Base-by-base conservation (phyloP, 257 asterid species). In the Petrea volubilis region DNA sequence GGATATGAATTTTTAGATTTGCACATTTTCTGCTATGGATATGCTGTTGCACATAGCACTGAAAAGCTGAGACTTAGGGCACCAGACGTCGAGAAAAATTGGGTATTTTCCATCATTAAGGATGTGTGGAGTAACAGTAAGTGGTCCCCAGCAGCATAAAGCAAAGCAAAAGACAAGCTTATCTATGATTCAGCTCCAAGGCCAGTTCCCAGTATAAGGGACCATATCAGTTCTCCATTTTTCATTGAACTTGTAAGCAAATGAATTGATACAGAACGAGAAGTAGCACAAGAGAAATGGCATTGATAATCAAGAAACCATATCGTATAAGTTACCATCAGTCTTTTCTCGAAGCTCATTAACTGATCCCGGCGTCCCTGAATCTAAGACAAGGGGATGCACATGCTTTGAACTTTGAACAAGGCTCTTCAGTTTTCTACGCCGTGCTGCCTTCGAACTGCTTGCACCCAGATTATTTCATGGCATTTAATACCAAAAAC, bases 371-470 rank as follows among this genome's bases (percentile, higher is more conserved):
- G 89, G 97, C 33, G 81, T 61, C 47, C 82, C 96, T 43, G 96
- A 78, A 71, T 83, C 89, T 50, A 84, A 69, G 76, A 78, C 81
- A 62, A 92, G 88, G 56, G 96, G 96, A 64, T 77, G 96, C 56
- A 88, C 98, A 73, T 84, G 90, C 79, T 79, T 85, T 59, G 91
- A 85, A 60, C 76, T 81, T 75, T 82, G 89, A 60, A 64, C 77
- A 10, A 52, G 69, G 72, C 78, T 70, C 83, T 81, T 86, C 49
- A 17, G 64, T 79, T 81, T 86, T 80, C 85, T 80, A 46, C 87
- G 89, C 34, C 82, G 81, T 60, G 79, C 69, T 61, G 92, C 84
- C 84, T 79, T 92, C 10, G 96, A 85, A 82, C 99, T 95, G 92
- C 53, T 71, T 73, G 62, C 51, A 64, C 69, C 60, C 72, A 81